Evolutionary conservation across 768 basidiomycete genomes (phyloP), one percentile per base, ranked within the genome.

Genomic region (Coprinopsis cinerea): DNA sequence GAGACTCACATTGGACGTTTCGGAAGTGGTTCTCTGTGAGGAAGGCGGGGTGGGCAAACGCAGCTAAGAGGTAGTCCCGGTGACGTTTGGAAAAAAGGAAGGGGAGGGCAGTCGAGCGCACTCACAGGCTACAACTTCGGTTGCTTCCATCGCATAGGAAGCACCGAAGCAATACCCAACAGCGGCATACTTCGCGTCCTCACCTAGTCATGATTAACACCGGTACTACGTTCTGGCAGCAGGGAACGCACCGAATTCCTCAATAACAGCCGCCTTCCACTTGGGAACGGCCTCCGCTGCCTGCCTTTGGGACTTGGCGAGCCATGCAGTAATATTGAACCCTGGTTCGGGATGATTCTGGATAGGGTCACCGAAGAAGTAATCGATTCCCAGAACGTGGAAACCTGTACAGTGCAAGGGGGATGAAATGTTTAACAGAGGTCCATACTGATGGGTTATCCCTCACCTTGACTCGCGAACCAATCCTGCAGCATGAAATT

Each of bases 101-200:
- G n/a, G n/a, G n/a, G n/a, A n/a, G n/a, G n/a, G n/a, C n/a, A n/a
- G 17, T 17, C 39, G 17, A 10, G 40, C 14, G 1, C 3, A 17
- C 64, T 27, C 57, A 77, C 76, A 70, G 6, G 76, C 75, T 1
- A 64, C 57, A 11, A 76, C 51, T 37, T 66, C 63, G 37, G 74
- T 70, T 1, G 63, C 64, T 1, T 75, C 64, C 47, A 78, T 65
- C 9, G 70, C 66, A 46, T 67, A 78, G 0, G 75, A 75, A 0
- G 66, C 79, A 2, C 77, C 76, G 47, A 78, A 79, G 53, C 75
- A 81, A 53, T 77, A 77, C 7, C 77, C 77, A 79, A 68, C 71
- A n/a, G 54, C 54, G 6, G 20, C 17, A 28, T 55, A 55, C 51
- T 55, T 48, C 30, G 50, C 32, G 17, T 52, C 48, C n/a, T 40